Evolutionary conservation across 2,329 filamentous ascomycete genomes (phyloP), one percentile per base, ranked within the genome.

Genomic region (Bertia moriformis): DNA sequence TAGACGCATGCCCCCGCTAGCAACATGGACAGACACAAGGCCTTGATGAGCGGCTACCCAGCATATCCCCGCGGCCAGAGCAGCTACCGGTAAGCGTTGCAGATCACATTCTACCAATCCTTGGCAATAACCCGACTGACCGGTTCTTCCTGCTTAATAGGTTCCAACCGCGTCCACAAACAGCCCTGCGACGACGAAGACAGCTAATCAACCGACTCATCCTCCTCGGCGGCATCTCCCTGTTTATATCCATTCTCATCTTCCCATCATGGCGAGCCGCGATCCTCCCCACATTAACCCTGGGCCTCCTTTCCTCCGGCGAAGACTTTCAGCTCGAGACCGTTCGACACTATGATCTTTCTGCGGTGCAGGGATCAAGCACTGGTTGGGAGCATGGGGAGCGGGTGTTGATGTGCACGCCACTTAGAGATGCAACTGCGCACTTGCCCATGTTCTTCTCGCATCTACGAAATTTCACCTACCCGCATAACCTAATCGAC

Each of bases 361-460:
- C 81, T 47, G 85, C 91, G 55, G 86, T 93, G 4, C 83, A 91
- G 55, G 91, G 91, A 36, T 91, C 87, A 4, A 85, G 84, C 39
- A 78, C 83, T 46, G 93, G 91, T 4, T 98, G 91, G 91, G 89
- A 96, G 60, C 73, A 87, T 43, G 91, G 93, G 57, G 91, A 98
- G 63, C 78, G 91, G 46, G 94, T 98, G 48, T 69, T 98, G 20
- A 73, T 98, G 42, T 96, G 91, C 59, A 91, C 93, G 14, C 91
- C 91, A 35, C 72, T 98, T 40, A 77, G 91, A 59, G 93, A 98
- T 59, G 91, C 91, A 36, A 79, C 93, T 52, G 71, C 84, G 18
- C 91, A 98, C 67, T 63, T 98, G 38, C 75, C 81, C 44, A 96
- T 98, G 89, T 96, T 98, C 71, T 98, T 98, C 63, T 82, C 83